Evolutionary conservation across 2,329 filamentous ascomycete genomes (phyloP), one percentile per base, ranked within the genome.

Genomic region (Myriangium duriaei): DNA sequence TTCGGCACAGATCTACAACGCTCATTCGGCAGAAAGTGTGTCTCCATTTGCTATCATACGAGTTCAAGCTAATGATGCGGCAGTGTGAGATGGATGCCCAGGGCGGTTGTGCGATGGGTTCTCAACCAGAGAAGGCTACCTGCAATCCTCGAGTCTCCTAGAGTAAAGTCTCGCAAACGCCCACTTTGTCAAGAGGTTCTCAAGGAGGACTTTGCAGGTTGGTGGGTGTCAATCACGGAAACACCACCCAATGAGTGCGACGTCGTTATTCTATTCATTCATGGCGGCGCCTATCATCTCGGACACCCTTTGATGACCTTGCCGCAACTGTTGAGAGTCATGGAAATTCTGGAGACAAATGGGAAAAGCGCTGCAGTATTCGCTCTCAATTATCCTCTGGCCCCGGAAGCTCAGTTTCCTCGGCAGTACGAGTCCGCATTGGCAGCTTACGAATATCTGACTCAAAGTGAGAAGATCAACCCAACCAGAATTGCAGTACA

Each of bases 231-330:
- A n/a, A n/a, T n/a, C n/a, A n/a, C n/a, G n/a, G n/a, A n/a, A n/a
- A n/a, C n/a, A n/a, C n/a, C n/a, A 9, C 16, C 37, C 5, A 30
- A 18, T 6, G 14, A 18, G 7, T 35, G 29, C 24, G 37, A 40
- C 13, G 30, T 40, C 21, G 41, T 43, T 1, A 26, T 43, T 19
- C 32, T 29, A n/a, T 43, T 40, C 12, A 21, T 43, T 10, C 42
- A 43, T 10, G 42, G 42, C 15, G 42, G 42, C 12, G 42, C 15
- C 6, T 43, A 43, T 30, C 13, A 32, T 4, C 14, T 35, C 10
- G 42, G 42, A 2, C 31, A 32, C 29, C 32, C 42, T 9, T 18
- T 13, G 5, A 5, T 26, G 5, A 16, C 37, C 6, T 5, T 41
- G 2, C 12, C 30, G 3, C 13, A 17, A n/a, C 39, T 40, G n/a